Evolutionary conservation across 352 stramenopile species (phyloP), one percentile per base, ranked within the genome.

Genomic region (Thraustotheca clavata): DNA sequence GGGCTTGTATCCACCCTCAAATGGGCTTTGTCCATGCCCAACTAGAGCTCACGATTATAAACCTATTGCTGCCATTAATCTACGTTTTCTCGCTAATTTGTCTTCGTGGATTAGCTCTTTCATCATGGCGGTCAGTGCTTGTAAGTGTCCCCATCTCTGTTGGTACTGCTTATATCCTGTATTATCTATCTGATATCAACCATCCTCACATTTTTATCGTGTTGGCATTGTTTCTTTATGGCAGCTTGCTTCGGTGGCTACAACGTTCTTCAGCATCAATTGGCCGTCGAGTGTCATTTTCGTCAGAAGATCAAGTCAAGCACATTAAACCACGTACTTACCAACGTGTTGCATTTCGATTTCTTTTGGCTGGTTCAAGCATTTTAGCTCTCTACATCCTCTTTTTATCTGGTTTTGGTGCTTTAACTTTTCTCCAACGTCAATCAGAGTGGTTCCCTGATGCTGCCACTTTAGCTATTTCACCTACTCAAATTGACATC

Each of bases 21-120:
- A 94, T 94, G 84, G 84, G 84, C 0, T 94, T 94, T 43, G 84
- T 94, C 26, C 84, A 94, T 49, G 84, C 84, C 18, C 84, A 94
- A 60, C 75, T 94, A 14, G 84, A 94, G 69, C 79, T 94, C 32
- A 94, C 84, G 7, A 94, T 94, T 59, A 91, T 94, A 73, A 94
- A 94, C 66, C 63, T 94, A 49, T 69, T 94, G 33, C 71, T 94
- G 20, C 84, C 84, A 31, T 88, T 84, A 14, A 90, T 94, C 67
- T 94, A 94, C 66, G 84, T 94, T 9, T 73, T 94, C 14, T 90
- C 82, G 46, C 76, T 94, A 20, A 86, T 94, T 34, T 71, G 83
- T 46, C 71, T 94, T 22, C 78, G 82, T 47, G 83, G 90, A 72
- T 72, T 89, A 16, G 81, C 74, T 18, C 60, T 89, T 6, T 54